Conservation (phyloP, 164 flowering plant genomes). For the Hamamelis virginiana region DNA sequence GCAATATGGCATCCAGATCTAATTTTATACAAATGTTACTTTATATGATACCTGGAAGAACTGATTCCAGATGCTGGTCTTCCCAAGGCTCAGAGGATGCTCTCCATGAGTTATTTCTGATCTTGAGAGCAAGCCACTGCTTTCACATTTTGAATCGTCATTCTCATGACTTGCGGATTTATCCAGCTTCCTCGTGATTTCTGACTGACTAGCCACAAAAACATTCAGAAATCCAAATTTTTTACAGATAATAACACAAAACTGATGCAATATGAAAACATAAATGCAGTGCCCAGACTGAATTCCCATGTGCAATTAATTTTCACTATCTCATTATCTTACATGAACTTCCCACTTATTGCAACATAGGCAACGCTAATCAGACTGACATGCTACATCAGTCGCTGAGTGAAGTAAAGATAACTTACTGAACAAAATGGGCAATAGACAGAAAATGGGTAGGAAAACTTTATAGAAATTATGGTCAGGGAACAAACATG, state of each 20-base stretch:
- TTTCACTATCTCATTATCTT: too few relatives aligned
- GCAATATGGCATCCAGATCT: background rate
- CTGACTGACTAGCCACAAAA: constrained; percentile 95
- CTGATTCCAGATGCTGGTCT: constrained; percentile 87
- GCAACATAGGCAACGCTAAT: too few relatives aligned
- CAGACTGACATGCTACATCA: too few relatives aligned
- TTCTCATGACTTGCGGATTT: constrained; percentile 37
- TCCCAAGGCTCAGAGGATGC: constrained; percentile 95
- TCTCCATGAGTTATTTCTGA: constrained; percentile 79
- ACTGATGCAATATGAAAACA: background rate
- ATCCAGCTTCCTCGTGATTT: constrained; percentile 81
- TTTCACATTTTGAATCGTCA: constrained; percentile 37
- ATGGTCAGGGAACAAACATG: too few relatives aligned
- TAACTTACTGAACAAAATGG: too few relatives aligned
- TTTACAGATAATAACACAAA: constrained; percentile 6
- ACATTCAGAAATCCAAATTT: constrained; percentile 46
- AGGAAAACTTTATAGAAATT: too few relatives aligned
- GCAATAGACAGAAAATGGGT: too few relatives aligned
- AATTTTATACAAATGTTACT: background rate
- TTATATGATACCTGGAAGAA: constrained; percentile 77
- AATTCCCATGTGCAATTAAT: too few relatives aligned
- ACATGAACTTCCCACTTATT: too few relatives aligned
- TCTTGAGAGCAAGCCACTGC: constrained; percentile 68
- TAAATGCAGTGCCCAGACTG: too few relatives aligned
- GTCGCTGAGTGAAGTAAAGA: too few relatives aligned